phyloP scores from a whole-genome alignment of 768 basidiomycete genomes.

The Boletus reticuloceps region DNA sequence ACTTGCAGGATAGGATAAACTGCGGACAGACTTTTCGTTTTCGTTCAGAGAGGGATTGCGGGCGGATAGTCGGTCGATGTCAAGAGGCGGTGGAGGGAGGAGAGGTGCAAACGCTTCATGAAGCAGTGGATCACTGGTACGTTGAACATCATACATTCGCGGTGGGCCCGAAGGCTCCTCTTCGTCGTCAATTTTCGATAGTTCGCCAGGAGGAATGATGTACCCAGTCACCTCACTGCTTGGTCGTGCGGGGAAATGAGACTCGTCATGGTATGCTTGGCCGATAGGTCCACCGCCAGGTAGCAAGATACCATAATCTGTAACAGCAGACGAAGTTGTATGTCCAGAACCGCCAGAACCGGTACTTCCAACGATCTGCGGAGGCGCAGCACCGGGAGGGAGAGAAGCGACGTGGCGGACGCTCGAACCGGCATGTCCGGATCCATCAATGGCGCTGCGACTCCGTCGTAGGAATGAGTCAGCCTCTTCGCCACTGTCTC shows the following conservation, averaged over 20 bases:
- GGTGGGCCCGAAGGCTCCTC: constrained; percentile 25
- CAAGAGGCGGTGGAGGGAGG: constrained; percentile 38
- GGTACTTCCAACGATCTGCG: constrained; percentile 37
- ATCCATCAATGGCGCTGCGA: constrained; percentile 17
- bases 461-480: constrained; percentile 59
- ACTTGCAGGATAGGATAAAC: constrained; percentile 31
- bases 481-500: constrained; percentile 66
- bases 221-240: constrained; percentile 33
- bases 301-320: constrained; percentile 35
- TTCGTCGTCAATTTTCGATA: constrained; percentile 36
- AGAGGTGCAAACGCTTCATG: constrained; percentile 34
- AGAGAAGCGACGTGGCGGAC: constrained; percentile 26
- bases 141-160: constrained; percentile 27
- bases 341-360: constrained; percentile 38
- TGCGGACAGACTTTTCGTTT: constrained; percentile 34
- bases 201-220: constrained; percentile 37
- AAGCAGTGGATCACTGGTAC: constrained; percentile 20
- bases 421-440: constrained; percentile 11
- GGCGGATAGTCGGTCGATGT: constrained; percentile 29
- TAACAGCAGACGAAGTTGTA: constrained; percentile 38
- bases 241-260: constrained; percentile 21
- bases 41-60: constrained; percentile 29
- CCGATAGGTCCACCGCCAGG: constrained; percentile 33
- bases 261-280: constrained; percentile 28
- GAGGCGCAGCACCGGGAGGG: constrained; percentile 34